phyloP scores from a whole-genome alignment of 2,329 filamentous ascomycete genomes.

The Stemphylium vesicarium region DNA sequence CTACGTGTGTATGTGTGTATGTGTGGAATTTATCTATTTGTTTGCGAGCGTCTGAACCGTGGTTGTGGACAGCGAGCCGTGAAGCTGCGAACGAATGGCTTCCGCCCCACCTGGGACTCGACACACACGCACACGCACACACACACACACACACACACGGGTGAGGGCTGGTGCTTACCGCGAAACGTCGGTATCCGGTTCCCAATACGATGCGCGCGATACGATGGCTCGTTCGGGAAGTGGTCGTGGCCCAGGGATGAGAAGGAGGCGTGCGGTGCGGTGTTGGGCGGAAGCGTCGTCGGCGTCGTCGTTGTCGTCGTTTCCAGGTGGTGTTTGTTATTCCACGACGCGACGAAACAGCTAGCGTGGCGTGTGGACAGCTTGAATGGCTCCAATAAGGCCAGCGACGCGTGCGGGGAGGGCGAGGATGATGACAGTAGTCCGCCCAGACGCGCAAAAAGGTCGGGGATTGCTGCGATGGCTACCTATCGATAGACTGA shows the following conservation, averaged over 20 bases:
- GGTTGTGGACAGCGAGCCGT: conserved; percentile 10
- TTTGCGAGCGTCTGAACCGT: conserved; percentile 10
- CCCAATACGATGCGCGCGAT: conserved; percentile 4
- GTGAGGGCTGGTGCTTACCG: conserved; percentile 20
- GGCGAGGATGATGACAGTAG: conserved; percentile 6
- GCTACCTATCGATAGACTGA: conserved; percentile 24
- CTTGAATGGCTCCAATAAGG: neutral
- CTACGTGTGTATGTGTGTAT: neutral
- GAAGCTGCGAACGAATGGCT: neutral
- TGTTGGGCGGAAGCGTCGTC: conserved; percentile 9
- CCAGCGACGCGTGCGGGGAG: conserved; percentile 16
- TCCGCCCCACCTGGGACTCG: conserved; percentile 25
- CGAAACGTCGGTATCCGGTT: conserved; percentile 11
- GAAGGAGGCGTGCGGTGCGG: conserved; percentile 6
- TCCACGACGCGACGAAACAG: conserved; percentile 21
- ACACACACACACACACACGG: neutral
- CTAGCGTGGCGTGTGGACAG: conserved; percentile 14
- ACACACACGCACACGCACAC: conserved; percentile 4
- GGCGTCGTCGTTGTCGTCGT: neutral
- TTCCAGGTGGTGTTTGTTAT: conserved; percentile 22
- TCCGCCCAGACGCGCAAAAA: conserved; percentile 3
- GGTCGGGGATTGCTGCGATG: conserved; percentile 10
- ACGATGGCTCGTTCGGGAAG: neutral
- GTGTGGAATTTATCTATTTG: conserved; percentile 10
- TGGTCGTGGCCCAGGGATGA: neutral